phyloP scores from a whole-genome alignment of 108 stramenopile genomes.

The Fistulifera pelliculosa region DNA sequence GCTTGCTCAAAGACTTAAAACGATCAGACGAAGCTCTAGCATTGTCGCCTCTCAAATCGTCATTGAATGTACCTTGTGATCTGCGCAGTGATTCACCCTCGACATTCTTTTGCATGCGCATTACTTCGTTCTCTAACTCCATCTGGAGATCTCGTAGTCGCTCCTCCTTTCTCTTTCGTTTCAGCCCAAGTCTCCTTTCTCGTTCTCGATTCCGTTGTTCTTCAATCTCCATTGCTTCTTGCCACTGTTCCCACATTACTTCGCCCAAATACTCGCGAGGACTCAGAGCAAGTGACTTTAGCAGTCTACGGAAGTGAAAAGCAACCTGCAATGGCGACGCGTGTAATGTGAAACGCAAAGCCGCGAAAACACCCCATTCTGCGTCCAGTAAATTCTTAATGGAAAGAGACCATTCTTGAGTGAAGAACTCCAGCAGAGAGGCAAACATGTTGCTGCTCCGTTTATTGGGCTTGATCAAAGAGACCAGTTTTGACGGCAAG shows the following conservation, averaged over 20 bases:
- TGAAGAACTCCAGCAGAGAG: conserved; percentile 73
- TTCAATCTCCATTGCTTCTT: conserved; percentile 52
- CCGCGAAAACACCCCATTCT: conserved; percentile 83
- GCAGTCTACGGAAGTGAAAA: conserved; percentile 74
- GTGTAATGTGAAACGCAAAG: conserved; percentile 67
- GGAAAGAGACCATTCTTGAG: conserved; percentile 75
- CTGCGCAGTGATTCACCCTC: neutral
- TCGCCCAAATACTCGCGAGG: conserved; percentile 54
- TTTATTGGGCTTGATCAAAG: conserved; percentile 59
- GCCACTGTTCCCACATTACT: conserved; percentile 73
- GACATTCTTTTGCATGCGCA: conserved; percentile 12
- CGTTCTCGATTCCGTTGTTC: conserved; percentile 27
- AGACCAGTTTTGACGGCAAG: conserved; percentile 21
- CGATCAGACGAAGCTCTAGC: neutral
- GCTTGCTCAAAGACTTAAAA: neutral
- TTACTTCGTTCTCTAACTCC: conserved; percentile 43
- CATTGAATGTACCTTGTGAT: neutral
- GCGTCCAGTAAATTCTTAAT: conserved; percentile 71
- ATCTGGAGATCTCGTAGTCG: conserved; percentile 47
- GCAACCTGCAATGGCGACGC: conserved; percentile 76
- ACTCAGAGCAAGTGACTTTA: conserved; percentile 60
- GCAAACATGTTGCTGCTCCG: conserved; percentile 64
- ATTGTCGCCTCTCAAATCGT: neutral
- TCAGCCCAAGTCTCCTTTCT: conserved; percentile 36
- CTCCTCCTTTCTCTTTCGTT: conserved; percentile 44